Base-by-base conservation (phyloP, 2,329 filamentous ascomycete species). In the Ophiostoma populinum region DNA sequence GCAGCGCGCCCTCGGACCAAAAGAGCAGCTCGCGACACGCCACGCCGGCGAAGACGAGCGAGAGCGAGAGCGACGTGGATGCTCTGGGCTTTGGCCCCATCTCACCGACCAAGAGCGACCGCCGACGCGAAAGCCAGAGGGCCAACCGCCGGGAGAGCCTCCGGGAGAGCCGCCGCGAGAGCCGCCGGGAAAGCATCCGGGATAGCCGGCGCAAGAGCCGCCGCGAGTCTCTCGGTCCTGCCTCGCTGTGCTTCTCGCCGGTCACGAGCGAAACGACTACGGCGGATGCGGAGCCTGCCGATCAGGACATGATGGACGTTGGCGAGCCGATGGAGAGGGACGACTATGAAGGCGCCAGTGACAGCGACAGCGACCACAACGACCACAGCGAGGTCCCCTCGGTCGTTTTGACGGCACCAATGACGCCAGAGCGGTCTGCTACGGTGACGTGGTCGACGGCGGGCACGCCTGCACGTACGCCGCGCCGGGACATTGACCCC, bases 391-490 rank as follows among this genome's bases (percentile, higher is more conserved):
- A 10, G n/a, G 24, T 32, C 12, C 30, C 30, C 12, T 22, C 20
- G 3, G 19, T 32, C 13, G 5, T 32, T 19, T n/a, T 32, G 9
- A 45, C 49, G 2, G 41, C 47, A 6, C 57, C 57, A 0, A 51
- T 50, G 5, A 64, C 63, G 0, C 65, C 64, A 8, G 50, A 56
- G n/a, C 64, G 65, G 46, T 51, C 59, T 2, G 62, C 67, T 19
- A 45, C 55, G 4, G 44, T 32, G 30, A 32, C 43, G 11, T 74
- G 67, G 67, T 67, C 67, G 4, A 61, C 56, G 0, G 51, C 62
- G 21, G 67, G 60, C 11, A 74, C 69, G 0, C 70, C 70, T 3
- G 63, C 62, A 3, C 63, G 65, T 24, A 72, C 68, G 16, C 65
- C 69, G 15, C 62, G 65, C 6, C 58, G 58, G 2, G 63, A 74